A percentile compares a stretch with the other conserved stretches of the same genome.
phyloP scores from a whole-genome alignment of 2,329 filamentous ascomycete genomes.

The Trichophyton simii region DNA sequence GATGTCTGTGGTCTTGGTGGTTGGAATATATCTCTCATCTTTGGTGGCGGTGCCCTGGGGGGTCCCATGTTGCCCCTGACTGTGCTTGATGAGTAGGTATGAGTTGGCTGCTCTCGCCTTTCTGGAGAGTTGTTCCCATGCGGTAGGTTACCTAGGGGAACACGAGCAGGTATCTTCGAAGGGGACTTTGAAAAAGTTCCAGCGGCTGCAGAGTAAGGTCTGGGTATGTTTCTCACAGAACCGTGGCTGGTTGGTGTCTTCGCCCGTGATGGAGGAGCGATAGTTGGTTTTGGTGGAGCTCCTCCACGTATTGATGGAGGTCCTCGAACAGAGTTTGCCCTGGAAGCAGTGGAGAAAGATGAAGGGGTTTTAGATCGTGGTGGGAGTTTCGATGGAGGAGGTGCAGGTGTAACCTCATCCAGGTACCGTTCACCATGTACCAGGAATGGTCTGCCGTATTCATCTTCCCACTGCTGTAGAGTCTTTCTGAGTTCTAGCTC shows the following conservation, averaged over 20 bases:
- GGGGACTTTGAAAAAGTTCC: conserved; percentile 28
- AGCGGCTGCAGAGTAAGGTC: neutral
- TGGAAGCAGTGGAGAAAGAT: conserved; percentile 21
- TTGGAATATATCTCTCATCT: conserved; percentile 72
- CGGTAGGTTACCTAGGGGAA: conserved; percentile 36
- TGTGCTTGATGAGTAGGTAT: conserved; percentile 32
- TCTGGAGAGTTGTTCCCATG: conserved; percentile 65
- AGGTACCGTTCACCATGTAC: conserved; percentile 88
- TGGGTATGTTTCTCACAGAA: neutral
- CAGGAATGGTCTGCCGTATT: conserved; percentile 84
- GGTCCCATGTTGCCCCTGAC: conserved; percentile 39
- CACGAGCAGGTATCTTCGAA: conserved; percentile 37
- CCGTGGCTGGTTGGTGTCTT: conserved; percentile 34
- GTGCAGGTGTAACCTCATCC: conserved; percentile 58
- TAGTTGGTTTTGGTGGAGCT: conserved; percentile 25
- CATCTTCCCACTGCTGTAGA: conserved; percentile 83
- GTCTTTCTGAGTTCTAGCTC: conserved; percentile 67
- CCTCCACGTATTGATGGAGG: conserved; percentile 23
- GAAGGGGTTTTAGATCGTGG: conserved; percentile 39
- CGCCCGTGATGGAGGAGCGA: conserved; percentile 30
- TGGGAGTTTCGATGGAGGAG: conserved; percentile 52
- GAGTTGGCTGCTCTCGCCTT: conserved; percentile 42
- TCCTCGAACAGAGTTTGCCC: conserved; percentile 18
- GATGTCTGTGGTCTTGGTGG: conserved; percentile 36
- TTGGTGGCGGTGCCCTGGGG: conserved; percentile 63